Evolutionary conservation across 306 rosid species (phyloP).

Genomic region (Ceratonia siliqua): DNA sequence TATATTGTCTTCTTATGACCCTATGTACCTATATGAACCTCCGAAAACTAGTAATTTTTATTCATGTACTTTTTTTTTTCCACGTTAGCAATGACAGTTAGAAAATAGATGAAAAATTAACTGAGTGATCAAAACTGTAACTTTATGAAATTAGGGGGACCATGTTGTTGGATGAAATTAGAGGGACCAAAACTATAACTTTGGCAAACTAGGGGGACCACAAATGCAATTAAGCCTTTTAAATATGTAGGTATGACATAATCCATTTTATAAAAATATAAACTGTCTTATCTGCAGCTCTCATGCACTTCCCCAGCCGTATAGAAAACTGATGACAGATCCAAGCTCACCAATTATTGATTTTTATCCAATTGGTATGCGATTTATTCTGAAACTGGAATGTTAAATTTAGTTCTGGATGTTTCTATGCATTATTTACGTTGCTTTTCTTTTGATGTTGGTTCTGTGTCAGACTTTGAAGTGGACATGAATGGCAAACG

Average conservation of each 20-base stretch:
- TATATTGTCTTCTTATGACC: no score
- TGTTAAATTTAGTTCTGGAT: neutral
- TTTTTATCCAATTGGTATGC: constrained; percentile 88
- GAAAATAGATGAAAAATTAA: no score
- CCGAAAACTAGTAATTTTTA: no score
- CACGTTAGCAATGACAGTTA: no score
- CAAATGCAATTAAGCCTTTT: no score
- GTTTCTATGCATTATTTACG: neutral
- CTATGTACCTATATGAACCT: no score
- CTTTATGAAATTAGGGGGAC: no score
- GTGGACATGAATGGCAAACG: constrained; percentile 99
- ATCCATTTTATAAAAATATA: constrained; percentile 13
- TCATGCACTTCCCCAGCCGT: constrained; percentile 90
- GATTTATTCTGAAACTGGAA: constrained; percentile 1
- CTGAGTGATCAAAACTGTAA: no score
- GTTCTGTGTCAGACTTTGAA: constrained; percentile 74
- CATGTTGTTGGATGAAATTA: no score
- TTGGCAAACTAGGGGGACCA: no score
- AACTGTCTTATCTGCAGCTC: constrained; percentile 57
- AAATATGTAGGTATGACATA: neutral
- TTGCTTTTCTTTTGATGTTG: constrained; percentile 28
- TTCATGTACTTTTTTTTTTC: no score
- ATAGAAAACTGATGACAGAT: constrained; percentile 85
- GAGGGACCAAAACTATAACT: no score
- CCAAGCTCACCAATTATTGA: constrained; percentile 85